Percentiles rank a stretch among this genome's conserved stretches.
Evolutionary conservation across 352 stramenopile genomes (phyloP).

Genomic region (Phytophthora tentaculata): DNA sequence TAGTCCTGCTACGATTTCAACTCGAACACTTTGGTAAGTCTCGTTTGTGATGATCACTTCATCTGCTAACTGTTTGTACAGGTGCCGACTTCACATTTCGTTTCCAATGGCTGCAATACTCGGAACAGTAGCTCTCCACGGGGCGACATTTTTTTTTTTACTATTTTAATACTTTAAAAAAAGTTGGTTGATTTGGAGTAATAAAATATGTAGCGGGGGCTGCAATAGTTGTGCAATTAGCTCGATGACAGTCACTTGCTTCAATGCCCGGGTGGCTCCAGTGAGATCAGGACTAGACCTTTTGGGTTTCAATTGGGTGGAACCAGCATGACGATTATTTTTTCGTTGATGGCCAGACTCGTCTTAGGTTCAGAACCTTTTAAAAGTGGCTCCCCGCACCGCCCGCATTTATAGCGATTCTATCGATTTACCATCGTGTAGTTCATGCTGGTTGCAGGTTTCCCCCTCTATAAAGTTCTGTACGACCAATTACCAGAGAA

Average conservation of each 20-base stretch:
- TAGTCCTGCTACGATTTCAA: conserved; percentile 23
- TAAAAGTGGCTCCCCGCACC: neutral
- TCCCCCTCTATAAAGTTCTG: neutral
- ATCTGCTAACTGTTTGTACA: neutral
- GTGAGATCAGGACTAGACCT: neutral
- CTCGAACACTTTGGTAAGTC: conserved; percentile 18
- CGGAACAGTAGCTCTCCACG: neutral
- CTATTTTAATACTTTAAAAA: no score
- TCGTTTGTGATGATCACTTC: neutral
- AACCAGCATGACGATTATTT: neutral
- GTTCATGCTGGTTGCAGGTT: neutral
- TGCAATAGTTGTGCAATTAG: no score
- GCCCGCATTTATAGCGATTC: neutral
- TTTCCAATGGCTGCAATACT: neutral
- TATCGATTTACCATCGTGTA: neutral
- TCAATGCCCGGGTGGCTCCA: neutral
- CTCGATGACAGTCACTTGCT: neutral
- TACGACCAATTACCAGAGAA: neutral
- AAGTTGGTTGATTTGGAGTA: no score
- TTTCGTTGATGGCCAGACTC: neutral
- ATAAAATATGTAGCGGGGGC: no score
- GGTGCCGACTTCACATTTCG: conserved; percentile 2
- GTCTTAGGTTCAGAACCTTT: neutral
- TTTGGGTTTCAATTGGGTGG: neutral
- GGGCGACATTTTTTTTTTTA: no score